Conservation (phyloP, 2,329 filamentous ascomycete species). For the Hirsutella thompsonii region DNA sequence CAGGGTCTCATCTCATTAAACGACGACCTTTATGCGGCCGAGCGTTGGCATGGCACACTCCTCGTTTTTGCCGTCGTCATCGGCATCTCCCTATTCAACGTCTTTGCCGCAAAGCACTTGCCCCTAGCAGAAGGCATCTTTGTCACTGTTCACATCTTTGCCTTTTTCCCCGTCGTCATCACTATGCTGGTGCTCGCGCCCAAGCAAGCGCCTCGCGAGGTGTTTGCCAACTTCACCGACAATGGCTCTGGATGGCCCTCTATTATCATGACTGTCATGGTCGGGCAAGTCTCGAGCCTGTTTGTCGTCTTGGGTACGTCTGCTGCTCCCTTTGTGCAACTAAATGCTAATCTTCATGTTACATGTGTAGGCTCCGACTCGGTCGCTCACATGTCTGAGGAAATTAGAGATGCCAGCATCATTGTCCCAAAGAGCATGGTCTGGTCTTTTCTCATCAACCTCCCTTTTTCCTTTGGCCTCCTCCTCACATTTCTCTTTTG, state of each 20-base stretch:
- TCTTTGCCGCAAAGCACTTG: slow-evolving; percentile 5
- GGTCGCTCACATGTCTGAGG: slow-evolving; percentile 8
- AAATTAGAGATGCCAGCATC: slow-evolving; percentile 8
- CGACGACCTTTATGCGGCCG: slow-evolving; percentile 1
- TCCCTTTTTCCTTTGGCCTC: slow-evolving; percentile 10
- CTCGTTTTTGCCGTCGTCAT: slow-evolving; percentile 4
- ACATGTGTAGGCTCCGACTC: slow-evolving; percentile 6
- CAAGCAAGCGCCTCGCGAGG: slow-evolving; percentile 3
- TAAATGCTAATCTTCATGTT: not conserved
- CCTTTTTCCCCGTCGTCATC: slow-evolving; percentile 7
- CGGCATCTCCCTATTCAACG: slow-evolving; percentile 5
- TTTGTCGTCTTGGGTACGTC: slow-evolving; percentile 5
- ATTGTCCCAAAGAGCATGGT: slow-evolving; percentile 8
- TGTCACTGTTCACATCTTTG: slow-evolving; percentile 6
- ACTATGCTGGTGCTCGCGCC: slow-evolving; percentile 4
- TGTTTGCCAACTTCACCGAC: slow-evolving; percentile 5
- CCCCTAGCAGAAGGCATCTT: slow-evolving; percentile 6
- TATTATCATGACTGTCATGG: slow-evolving; percentile 5
- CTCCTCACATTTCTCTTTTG: slow-evolving; percentile 11
- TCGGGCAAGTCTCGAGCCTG: slow-evolving; percentile 5
- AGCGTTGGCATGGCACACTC: slow-evolving; percentile 4
- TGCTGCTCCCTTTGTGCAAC: not conserved
- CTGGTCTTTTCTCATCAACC: slow-evolving; percentile 8
- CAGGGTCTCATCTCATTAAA: slow-evolving; percentile 28
- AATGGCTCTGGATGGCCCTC: slow-evolving; percentile 6